These are phyloP conservation scores for Nepenthes alata DNA, from an alignment of 179 eudicot species.

Conservation along the genomic window DNA sequence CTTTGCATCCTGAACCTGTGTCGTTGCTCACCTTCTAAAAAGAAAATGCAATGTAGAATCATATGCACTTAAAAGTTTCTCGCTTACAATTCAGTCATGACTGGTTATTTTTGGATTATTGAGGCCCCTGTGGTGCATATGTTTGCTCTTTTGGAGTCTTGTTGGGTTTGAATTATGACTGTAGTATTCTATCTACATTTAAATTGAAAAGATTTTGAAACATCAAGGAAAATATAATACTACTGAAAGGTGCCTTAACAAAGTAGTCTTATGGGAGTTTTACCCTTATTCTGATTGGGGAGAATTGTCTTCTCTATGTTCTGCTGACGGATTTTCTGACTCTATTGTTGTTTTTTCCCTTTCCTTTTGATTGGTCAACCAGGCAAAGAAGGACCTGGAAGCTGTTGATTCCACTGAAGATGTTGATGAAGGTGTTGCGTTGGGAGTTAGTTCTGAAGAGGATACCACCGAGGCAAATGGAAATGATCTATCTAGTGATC, in stretches of 20 bases:
- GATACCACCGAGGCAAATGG: slow-evolving; percentile 25
- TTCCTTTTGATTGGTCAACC: not conserved
- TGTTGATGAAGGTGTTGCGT: slow-evolving; percentile 38
- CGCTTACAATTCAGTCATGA: no score
- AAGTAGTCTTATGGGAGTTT: no score
- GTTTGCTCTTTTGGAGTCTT: not conserved
- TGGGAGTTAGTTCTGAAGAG: slow-evolving; percentile 38
- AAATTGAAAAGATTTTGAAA: not conserved
- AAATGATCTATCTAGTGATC: slow-evolving; percentile 35
- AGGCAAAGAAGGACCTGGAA: slow-evolving; percentile 74
- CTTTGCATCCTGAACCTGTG: no score
- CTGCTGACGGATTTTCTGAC: not conserved
- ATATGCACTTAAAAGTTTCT: no score
- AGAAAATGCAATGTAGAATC: not conserved
- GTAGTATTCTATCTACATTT: not conserved
- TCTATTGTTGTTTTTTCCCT: not conserved
- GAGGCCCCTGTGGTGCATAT: not conserved
- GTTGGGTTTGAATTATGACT: not conserved
- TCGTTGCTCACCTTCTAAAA: not conserved
- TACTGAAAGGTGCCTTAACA: no score
- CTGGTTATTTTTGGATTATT: no score
- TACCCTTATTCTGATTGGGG: no score
- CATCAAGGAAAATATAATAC: not conserved
- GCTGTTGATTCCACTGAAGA: slow-evolving; percentile 67
- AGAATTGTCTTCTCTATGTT: no score